Base-by-base conservation (phyloP, 2,329 filamentous ascomycete genomes). In the Alternaria metachromatica region DNA sequence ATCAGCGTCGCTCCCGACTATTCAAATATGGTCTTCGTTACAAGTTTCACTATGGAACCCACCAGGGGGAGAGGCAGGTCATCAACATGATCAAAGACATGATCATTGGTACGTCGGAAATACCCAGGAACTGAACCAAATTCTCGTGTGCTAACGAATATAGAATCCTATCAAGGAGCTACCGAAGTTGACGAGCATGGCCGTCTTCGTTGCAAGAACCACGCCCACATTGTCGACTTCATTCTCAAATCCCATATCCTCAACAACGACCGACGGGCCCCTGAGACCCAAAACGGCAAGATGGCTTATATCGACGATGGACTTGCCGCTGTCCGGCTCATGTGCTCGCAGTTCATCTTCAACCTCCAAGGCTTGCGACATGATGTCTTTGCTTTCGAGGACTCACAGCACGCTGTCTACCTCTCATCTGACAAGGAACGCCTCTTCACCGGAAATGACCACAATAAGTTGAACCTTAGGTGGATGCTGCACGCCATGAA, bases 401-500 rank as follows among this genome's bases (percentile, higher is more conserved):
- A 79, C 3, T 83, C 82, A 0, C 86, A 87, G 70, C 68, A 74
- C 43, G 72, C 76, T 20, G 84, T 80, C 2, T 87, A 87, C 67
- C 68, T 73, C 12, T 67, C 76, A 6, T 67, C 75, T 2, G 63
- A 64, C 2, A 50, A 56, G 0, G 75, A 76, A 4, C 82, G 82
- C 0, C 73, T 87, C 6, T 86, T 64, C 30, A 72, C 76, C 23
- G 76, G 78, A 6, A 18, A 43, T 6, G 3, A 41, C 23, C 46
- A 54, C 30, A 58, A 72, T 4, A 64, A 78, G 1, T 67, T 87
- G 55, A 83, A 87, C 64, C 75, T 84, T 56, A 72, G 79, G 2
- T 86, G 82, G 81, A 55, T 83, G 3, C 70, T 86, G 6, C 82
- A 86, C 64, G 76, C 82, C 43, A 70, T 84, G 46, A 86, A 86